Base-by-base conservation (phyloP, 805 yeast genomes). In the Wickerhamomyces mucosus region DNA sequence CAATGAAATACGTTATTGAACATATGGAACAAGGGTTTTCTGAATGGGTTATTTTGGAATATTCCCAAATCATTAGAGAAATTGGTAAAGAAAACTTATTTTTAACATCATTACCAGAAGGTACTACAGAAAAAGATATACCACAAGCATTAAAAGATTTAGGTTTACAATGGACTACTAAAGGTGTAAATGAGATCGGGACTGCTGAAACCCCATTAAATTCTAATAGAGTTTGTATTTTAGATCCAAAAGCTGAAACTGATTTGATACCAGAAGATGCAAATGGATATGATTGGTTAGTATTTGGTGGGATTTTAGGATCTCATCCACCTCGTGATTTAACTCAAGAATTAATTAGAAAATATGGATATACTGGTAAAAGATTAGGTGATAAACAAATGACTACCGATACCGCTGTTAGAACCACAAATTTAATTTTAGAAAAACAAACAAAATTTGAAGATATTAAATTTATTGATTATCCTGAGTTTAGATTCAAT, bases 11-110 rank as follows among this genome's bases (percentile, higher is more conserved):
- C 65, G 74, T 92, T 32, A 86, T 89, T 32, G 98, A 89, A 57
- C 98, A 89, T 53, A 89, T 89, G 96, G 98, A 89, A 57, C 81
- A 75, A 38, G 97, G 95, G 1, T 85, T 89, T 68, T 84, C 95
- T 41, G 92, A 82, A 42, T 89, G 98, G 98, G 97, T 89, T 26
- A 69, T 72, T 18, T 65, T 92, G 6, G 98, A 89, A 49, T 89
- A 89, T 56, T 58, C 73, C 18, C 84, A 81, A 46, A 88, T 89
- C 37, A 72, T 86, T 29, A 64, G 72, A 33, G 96, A 89, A 38
- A 77, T 89, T 6, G 96, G 96, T 3, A 59, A 63, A 14, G 78
- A 73, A 18, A 84, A 86, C 51, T 63, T 89, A 27, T 61, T 79
- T 24, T 61, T 88, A 40, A 73, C 94, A 0, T 86, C 96, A 1